Evolutionary conservation across 2,329 filamentous ascomycete species (phyloP).

Genomic region (Colletotrichum sp.): DNA sequence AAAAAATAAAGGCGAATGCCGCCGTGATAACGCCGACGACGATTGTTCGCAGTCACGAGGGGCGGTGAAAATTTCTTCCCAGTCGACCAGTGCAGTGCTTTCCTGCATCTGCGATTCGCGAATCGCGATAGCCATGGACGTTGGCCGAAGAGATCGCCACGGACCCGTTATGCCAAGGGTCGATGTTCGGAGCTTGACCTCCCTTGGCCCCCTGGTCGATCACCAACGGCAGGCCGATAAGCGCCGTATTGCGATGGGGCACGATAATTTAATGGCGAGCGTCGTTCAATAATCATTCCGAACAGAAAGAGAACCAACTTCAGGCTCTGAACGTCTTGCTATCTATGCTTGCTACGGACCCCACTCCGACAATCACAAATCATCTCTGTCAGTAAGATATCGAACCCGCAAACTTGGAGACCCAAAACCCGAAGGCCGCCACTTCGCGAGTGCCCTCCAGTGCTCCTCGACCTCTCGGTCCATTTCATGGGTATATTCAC

Average conservation of each 20-base stretch:
- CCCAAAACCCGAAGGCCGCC: neutral
- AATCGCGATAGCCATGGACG: neutral
- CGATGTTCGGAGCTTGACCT: neutral
- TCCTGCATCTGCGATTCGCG: neutral
- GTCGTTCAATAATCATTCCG: neutral
- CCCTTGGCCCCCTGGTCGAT: neutral
- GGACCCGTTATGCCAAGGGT: neutral
- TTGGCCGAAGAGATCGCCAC: neutral
- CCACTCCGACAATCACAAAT: neutral
- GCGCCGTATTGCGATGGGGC: neutral
- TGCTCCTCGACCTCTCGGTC: neutral
- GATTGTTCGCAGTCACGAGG: neutral
- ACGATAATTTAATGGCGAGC: neutral
- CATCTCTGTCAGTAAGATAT: too few relatives aligned
- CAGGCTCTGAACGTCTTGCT: rapidly evolving
- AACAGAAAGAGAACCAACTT: neutral
- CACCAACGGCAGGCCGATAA: neutral
- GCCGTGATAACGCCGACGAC: neutral
- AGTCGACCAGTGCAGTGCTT: too few relatives aligned
- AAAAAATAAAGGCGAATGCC: neutral
- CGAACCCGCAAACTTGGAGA: neutral
- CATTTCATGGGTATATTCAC: neutral
- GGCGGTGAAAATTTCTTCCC: neutral
- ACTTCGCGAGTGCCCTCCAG: neutral
- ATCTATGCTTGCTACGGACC: neutral